Conservation (phyloP, 2,329 filamentous ascomycete species). For the Blastomyces gilchristii region DNA sequence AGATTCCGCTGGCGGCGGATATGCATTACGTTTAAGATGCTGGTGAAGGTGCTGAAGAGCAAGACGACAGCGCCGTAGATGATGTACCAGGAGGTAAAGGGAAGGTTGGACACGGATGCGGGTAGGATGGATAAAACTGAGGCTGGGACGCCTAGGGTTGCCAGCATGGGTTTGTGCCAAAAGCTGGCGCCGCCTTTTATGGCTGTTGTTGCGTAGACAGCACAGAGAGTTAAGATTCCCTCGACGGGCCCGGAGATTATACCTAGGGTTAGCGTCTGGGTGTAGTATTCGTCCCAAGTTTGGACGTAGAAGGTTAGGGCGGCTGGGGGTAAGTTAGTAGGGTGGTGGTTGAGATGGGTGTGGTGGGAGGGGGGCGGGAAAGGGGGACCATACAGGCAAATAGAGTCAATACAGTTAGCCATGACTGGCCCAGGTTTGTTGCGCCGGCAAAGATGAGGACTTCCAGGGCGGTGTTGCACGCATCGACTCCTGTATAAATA, state of each 20-base stretch:
- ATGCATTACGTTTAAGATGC: conserved; percentile 71
- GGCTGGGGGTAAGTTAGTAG: conserved; percentile 38
- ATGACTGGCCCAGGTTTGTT: conserved; percentile 87
- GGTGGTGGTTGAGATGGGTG: background rate
- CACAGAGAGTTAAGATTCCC: conserved; percentile 73
- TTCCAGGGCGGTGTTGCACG: conserved; percentile 89
- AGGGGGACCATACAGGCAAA: conserved; percentile 57
- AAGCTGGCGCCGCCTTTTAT: conserved; percentile 80
- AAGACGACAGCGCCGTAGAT: conserved; percentile 73
- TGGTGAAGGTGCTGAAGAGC: conserved; percentile 66
- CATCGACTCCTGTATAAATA: conserved; percentile 59
- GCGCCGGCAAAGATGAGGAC: conserved; percentile 83
- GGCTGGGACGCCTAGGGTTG: conserved; percentile 57
- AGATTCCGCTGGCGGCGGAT: conserved; percentile 63
- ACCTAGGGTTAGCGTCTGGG: conserved; percentile 85
- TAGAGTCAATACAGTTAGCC: conserved; percentile 73
- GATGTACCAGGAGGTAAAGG: conserved; percentile 89
- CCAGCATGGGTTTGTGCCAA: conserved; percentile 78
- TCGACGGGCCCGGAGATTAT: conserved; percentile 91
- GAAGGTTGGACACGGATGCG: conserved; percentile 60
- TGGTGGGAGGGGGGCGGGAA: conserved; percentile 22
- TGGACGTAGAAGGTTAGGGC: conserved; percentile 96
- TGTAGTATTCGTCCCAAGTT: conserved; percentile 99
- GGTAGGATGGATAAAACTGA: conserved; percentile 53
- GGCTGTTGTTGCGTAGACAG: conserved; percentile 74